Evolutionary conservation across 164 flowering plant species (phyloP), one percentile per base, ranked within the genome.

Genomic region (Buxus sempervirens): DNA sequence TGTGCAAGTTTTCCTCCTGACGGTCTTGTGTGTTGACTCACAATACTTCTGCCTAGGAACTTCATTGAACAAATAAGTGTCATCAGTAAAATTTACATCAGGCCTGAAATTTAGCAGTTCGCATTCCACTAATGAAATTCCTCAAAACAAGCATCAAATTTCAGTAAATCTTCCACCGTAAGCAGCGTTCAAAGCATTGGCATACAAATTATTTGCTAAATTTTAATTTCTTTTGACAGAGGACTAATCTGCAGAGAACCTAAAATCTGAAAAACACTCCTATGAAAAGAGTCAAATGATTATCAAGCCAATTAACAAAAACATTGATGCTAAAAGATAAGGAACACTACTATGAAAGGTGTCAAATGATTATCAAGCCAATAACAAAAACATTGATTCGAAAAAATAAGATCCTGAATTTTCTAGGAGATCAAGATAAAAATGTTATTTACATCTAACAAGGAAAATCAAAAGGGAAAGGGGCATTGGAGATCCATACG

Each of bases 31-130:
- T 49, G 82, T 63, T 8, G 96, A 91, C 73, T 90, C 98, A 78
- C 96, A 94, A 65, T 91, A 94, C 83, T 94, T 94, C 75, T 88
- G 97, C 73, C 92, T 81, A 25, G 98, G 98, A 82, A 94, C 98
- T 91, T 68, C 73, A 78, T 62, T 51, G 65, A 73, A 62, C 53
- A 24, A 63, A 56, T 15, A 70, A 62, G 42, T 20, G 4, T 45
- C 13, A 70, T 69, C 67, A 80, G 65, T 51, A n/a, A 64, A 60
- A 58, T 45, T 6, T 60, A 8, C 36, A 27, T 3, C 24, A 27
- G 45, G 15, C 51, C 16, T 53, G 15, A 27, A 60, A 24, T 38
- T 1, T 6, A 8, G 25, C 18, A 16, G 48, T 22, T 16, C 60
- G 22, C 10, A 23, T 23, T n/a, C 14, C 38, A 3, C 38, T 32